Conservation (phyloP, 176 grass and related monocot genomes). For the Secale cereale region DNA sequence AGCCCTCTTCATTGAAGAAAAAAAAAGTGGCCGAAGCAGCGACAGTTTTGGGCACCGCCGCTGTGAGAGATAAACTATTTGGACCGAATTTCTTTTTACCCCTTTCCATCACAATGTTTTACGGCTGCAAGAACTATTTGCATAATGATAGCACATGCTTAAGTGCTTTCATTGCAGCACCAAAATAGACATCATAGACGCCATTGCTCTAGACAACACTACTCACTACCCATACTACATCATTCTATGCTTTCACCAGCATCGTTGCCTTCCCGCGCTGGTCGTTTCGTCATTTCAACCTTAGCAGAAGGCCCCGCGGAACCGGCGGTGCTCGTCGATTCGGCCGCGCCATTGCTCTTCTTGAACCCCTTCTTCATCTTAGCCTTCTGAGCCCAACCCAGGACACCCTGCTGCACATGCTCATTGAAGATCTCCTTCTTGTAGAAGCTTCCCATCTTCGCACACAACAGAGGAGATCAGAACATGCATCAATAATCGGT, state of each 20-base stretch:
- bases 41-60: too few species aligned
- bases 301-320: constrained; percentile 22
- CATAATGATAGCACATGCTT: constrained; percentile 1
- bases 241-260: constrained; percentile 11
- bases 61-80: too few species aligned
- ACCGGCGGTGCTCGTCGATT: neutral
- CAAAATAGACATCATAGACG: neutral
- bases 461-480: neutral
- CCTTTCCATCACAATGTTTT: neutral
- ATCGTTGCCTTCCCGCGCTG: neutral
- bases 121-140: neutral
- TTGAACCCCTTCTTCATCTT: constrained; percentile 49
- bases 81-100: neutral
- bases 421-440: constrained; percentile 88
- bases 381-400: constrained; percentile 67
- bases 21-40: too few species aligned
- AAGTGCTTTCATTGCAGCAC: neutral
- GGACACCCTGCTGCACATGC: constrained; percentile 63
- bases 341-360: neutral
- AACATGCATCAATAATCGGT: constrained; percentile 4
- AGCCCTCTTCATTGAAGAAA: too few species aligned
- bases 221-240: neutral
- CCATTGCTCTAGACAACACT: neutral
- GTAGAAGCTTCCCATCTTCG: constrained; percentile 86
- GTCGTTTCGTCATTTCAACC: constrained; percentile 25